Conservation (phyloP, 1,284 basidiomycete species). For the Phenoliferia sp. region DNA sequence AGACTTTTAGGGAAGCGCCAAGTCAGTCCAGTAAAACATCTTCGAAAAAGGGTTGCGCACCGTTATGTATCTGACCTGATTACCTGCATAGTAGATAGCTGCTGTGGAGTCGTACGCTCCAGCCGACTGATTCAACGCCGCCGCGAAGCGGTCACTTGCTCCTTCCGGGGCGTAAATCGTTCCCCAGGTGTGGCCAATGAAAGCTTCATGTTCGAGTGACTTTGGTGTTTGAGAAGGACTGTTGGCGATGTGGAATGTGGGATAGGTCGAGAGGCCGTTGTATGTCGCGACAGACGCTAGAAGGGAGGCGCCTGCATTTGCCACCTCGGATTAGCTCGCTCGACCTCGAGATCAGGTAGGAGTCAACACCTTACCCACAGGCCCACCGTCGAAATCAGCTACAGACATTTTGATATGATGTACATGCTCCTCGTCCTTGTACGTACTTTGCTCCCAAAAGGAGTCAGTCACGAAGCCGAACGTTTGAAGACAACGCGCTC, state of each 20-base stretch:
- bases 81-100: slow-evolving; percentile 8
- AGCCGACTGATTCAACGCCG: background rate
- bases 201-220: background rate
- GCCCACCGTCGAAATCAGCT: slow-evolving; percentile 19
- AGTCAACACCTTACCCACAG: slow-evolving; percentile 2
- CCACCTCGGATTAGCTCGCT: background rate
- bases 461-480: too few species aligned
- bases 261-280: slow-evolving; percentile 6
- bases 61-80: slow-evolving; percentile 15
- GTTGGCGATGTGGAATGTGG: slow-evolving; percentile 6
- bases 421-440: background rate
- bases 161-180: slow-evolving; percentile 2
- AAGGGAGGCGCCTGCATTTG: slow-evolving; percentile 11
- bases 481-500: too few species aligned
- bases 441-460: too few species aligned
- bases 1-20: background rate
- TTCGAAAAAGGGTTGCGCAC: background rate
- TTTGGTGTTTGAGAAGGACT: background rate
- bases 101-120: slow-evolving; percentile 8
- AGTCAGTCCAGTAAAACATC: background rate
- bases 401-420: slow-evolving; percentile 6
- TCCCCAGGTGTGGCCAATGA: slow-evolving; percentile 15
- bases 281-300: slow-evolving; percentile 2
- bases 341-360: background rate
- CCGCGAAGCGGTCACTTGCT: slow-evolving; percentile 12